Percentiles rank a stretch among this genome's conserved stretches.
Evolutionary conservation across 371 early-diverging fungal genomes (phyloP).

Genomic region (Syncephalastrum sp.): DNA sequence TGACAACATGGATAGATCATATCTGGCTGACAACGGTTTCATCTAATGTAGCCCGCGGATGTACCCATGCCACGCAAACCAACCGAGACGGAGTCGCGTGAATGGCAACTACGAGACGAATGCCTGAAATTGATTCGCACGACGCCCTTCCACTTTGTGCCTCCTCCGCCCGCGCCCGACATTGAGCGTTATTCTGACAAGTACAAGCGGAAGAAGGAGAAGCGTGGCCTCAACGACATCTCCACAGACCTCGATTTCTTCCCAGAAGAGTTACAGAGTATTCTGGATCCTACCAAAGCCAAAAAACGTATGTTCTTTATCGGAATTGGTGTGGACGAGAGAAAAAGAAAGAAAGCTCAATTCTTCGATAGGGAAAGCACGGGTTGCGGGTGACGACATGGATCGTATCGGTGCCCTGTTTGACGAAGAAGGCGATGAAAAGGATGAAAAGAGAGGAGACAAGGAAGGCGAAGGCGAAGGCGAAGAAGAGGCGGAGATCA

Average conservation of each 20-base stretch:
- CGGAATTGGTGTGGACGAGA: not conserved
- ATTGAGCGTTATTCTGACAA: slow-evolving; percentile 52
- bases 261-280: slow-evolving; percentile 48
- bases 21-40: not conserved
- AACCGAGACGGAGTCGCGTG: slow-evolving; percentile 28
- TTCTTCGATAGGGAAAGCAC: slow-evolving; percentile 13
- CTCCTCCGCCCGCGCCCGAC: slow-evolving; percentile 40
- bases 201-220: slow-evolving; percentile 25
- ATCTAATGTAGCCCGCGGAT: slow-evolving; percentile 34
- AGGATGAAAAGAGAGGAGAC: slow-evolving; percentile 32
- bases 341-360: no score
- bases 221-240: slow-evolving; percentile 37
- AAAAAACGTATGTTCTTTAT: slow-evolving; percentile 35
- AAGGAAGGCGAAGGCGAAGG: slow-evolving; percentile 33
- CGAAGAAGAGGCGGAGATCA: slow-evolving; percentile 18
- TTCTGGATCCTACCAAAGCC: slow-evolving; percentile 39
- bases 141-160: slow-evolving; percentile 37
- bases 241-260: slow-evolving; percentile 46
- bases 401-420: slow-evolving; percentile 36
- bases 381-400: slow-evolving; percentile 19
- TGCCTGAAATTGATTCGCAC: slow-evolving; percentile 28
- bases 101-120: slow-evolving; percentile 31
- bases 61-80: slow-evolving; percentile 48
- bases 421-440: slow-evolving; percentile 25
- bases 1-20: not conserved